Evolutionary conservation across 164 flowering plant species (phyloP).

Genomic region (Akebia trifoliata): DNA sequence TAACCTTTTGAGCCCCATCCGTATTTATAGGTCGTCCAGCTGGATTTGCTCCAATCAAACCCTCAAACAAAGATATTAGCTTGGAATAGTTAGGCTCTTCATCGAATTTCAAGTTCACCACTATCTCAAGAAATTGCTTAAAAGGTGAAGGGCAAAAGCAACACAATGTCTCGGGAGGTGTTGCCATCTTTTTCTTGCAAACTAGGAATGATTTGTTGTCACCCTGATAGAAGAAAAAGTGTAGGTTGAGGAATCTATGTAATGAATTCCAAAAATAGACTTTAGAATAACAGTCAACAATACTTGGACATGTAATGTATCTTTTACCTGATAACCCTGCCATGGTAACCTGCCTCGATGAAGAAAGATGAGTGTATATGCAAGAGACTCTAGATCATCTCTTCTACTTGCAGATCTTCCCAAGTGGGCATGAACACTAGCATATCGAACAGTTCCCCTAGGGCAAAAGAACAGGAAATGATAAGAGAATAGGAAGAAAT

Average conservation of each 20-base stretch:
- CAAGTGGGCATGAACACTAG: slow-evolving; percentile 79
- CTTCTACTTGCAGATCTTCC: slow-evolving; percentile 83
- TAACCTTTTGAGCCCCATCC: slow-evolving; percentile 87
- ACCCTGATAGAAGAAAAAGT: slow-evolving; percentile 40
- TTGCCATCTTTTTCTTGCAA: slow-evolving; percentile 86
- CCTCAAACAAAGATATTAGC: slow-evolving; percentile 66
- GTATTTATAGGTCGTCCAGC: slow-evolving; percentile 75
- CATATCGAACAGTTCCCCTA: slow-evolving; percentile 79
- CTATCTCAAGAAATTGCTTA: slow-evolving; percentile 71
- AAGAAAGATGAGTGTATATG: slow-evolving; percentile 66
- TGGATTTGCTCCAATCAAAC: slow-evolving; percentile 71
- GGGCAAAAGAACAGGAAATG: slow-evolving; percentile 7
- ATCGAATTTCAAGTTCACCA: slow-evolving; percentile 85
- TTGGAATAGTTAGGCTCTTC: slow-evolving; percentile 87
- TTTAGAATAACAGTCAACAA: not conserved
- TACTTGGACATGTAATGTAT: no score
- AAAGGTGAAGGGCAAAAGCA: slow-evolving; percentile 75
- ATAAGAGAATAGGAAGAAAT: not conserved
- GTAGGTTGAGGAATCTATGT: not conserved
- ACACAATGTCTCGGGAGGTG: slow-evolving; percentile 76
- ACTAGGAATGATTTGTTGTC: slow-evolving; percentile 85
- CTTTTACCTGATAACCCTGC: slow-evolving; percentile 83
- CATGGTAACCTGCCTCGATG: slow-evolving; percentile 68
- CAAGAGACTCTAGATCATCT: slow-evolving; percentile 80
- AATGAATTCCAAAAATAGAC: not conserved